Conservation (phyloP, 805 yeast genomes). For the Spathaspora girioi region DNA sequence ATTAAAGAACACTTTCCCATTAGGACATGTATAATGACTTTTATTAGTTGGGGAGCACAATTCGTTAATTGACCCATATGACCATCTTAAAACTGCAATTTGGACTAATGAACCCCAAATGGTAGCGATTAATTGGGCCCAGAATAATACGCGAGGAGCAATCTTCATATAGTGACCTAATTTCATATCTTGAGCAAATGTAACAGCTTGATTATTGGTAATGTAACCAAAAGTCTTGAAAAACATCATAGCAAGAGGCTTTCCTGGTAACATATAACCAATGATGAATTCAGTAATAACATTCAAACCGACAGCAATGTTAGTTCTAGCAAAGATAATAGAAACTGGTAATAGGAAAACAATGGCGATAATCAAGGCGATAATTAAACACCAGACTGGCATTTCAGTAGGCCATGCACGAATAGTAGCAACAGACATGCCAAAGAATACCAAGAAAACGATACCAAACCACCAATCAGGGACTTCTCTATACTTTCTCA, state of each 20-base stretch:
- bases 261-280: slow-evolving; percentile 46
- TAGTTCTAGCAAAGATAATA: slow-evolving; percentile 17
- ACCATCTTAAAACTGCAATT: slow-evolving; percentile 40
- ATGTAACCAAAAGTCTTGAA: slow-evolving; percentile 47
- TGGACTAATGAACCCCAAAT: slow-evolving; percentile 40
- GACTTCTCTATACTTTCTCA: slow-evolving; percentile 40
- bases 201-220: slow-evolving; percentile 45
- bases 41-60: slow-evolving; percentile 29
- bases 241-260: slow-evolving; percentile 46
- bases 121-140: slow-evolving; percentile 42
- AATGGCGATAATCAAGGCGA: slow-evolving; percentile 37
- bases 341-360: slow-evolving; percentile 40
- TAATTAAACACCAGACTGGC: slow-evolving; percentile 40
- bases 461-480: slow-evolving; percentile 44
- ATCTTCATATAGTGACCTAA: slow-evolving; percentile 43
- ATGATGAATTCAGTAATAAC: slow-evolving; percentile 41
- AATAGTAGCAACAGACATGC: slow-evolving; percentile 33
- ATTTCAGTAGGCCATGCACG: slow-evolving; percentile 39
- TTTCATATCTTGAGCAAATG: slow-evolving; percentile 46
- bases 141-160: slow-evolving; percentile 36
- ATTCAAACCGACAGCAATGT: slow-evolving; percentile 37
- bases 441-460: slow-evolving; percentile 27
- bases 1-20: slow-evolving; percentile 39
- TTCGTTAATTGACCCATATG: slow-evolving; percentile 30
- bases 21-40: slow-evolving; percentile 37